Base-by-base conservation (phyloP, 257 asterid species). In the Jasminum sambac region DNA sequence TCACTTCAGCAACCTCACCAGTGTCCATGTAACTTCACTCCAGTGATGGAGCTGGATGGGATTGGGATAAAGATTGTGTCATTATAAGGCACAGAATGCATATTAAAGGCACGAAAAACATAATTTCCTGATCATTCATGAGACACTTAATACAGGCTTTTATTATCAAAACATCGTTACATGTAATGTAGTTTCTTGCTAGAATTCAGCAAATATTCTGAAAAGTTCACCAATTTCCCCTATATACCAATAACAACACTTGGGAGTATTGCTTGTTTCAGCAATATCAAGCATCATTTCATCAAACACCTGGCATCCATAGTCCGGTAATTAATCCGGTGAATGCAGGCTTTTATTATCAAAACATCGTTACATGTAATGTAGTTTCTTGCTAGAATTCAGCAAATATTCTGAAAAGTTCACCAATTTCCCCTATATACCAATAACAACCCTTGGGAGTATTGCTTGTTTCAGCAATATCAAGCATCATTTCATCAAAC, bases 1-100 rank as follows among this genome's bases (percentile, higher is more conserved):
- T 74, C 74, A 66, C 46, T 71, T 71, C 77, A 67, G 79, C 68
- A 60, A 70, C 69, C 48, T 72, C 50, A 79, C 59, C 82, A 78
- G 81, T 30, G 71, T 74, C 86, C 83, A 81, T 79, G 64, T 59
- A 76, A 74, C 72, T 78, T 76, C 86, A 82, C 77, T 71, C 73
- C 82, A 77, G 66, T 24, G 25, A 64, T 67, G 64, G 50, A 60
- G 37, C 75, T 85, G 81, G 82, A 46, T 71, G 78, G 13, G 61
- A 48, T 41, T 24, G n/a, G n/a, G n/a, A n/a, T n/a, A 70, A 11
- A n/a, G 34, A 5, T 25, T 41, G 38, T 55, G 40, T 63, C 46
- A 38, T 34, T 17, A 17, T 37, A 39, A 37, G 25, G 11, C 21
- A 14, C 25, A 50, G 59, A 21, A 50, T 17, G n/a, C 59, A 50